Conservation (phyloP, 2,329 filamentous ascomycete genomes). For the Claviceps paspali region DNA sequence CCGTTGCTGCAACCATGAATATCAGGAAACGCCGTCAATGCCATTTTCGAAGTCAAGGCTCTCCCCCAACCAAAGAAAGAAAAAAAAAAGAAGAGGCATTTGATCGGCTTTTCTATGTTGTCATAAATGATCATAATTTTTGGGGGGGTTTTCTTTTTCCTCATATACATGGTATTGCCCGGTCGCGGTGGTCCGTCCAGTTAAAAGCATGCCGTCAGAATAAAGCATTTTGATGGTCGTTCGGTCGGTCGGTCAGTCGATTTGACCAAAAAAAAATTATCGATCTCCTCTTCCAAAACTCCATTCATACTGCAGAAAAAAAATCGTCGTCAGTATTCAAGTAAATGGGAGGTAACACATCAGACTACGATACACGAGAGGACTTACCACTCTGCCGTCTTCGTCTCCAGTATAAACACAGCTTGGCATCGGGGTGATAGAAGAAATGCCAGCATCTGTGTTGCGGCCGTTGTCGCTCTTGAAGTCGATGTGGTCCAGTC, state of each 20-base stretch:
- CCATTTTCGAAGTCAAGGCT: slow-evolving; percentile 2
- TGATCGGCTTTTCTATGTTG: neutral
- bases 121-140: neutral
- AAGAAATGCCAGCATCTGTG: slow-evolving; percentile 60
- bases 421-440: slow-evolving; percentile 68
- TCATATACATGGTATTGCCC: neutral
- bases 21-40: neutral
- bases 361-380: neutral
- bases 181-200: neutral
- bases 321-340: slow-evolving; percentile 1
- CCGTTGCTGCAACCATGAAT: neutral
- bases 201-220: neutral
- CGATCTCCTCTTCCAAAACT: slow-evolving; percentile 42
- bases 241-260: too few relatives aligned
- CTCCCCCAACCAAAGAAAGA: neutral
- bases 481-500: slow-evolving; percentile 63
- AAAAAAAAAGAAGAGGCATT: neutral
- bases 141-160: neutral
- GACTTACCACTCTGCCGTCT: slow-evolving; percentile 64
- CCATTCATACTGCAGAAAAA: slow-evolving; percentile 41
- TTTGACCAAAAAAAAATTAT: too few relatives aligned
- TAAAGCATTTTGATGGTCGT: neutral
- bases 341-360: slow-evolving; percentile 4
- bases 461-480: slow-evolving; percentile 44
- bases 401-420: slow-evolving; percentile 91